These are phyloP conservation scores for Colletotrichum musae DNA, from an alignment of 2,329 filamentous ascomycete genomes.

Conservation along the genomic window DNA sequence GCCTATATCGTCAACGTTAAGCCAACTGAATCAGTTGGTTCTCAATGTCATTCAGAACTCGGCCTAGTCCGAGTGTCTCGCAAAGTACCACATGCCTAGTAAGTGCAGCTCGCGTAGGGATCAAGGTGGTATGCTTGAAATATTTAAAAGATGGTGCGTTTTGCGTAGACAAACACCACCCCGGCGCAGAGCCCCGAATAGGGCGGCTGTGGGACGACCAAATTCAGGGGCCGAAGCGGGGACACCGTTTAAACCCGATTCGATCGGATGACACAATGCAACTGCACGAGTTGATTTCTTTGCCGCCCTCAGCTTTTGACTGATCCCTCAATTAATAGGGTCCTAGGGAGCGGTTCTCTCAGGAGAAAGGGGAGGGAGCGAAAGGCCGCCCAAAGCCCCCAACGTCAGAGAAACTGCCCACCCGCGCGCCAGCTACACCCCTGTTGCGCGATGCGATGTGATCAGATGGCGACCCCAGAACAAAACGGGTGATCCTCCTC, in stretches of 20 bases:
- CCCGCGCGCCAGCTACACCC: conserved; percentile 20
- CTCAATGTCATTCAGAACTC: too few relatives aligned
- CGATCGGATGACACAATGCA: conserved; percentile 21
- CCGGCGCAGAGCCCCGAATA: conserved; percentile 7
- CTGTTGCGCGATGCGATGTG: not conserved
- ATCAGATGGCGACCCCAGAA: conserved; percentile 3
- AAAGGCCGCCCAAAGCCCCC: conserved; percentile 2
- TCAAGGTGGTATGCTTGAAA: conserved; percentile 31
- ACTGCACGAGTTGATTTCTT: conserved; percentile 20
- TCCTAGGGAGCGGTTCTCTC: not conserved
- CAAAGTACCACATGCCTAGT: not conserved
- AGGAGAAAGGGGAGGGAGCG: conserved; percentile 3
- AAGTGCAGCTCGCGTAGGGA: conserved; percentile 1
- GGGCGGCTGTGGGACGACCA: not conserved
- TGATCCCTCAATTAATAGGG: too few relatives aligned
- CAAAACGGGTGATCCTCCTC: conserved; percentile 25
- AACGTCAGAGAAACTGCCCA: not conserved
- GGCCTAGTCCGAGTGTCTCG: not conserved
- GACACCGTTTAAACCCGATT: conserved; percentile 14
- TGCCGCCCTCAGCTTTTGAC: not conserved
- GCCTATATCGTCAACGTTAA: too few relatives aligned
- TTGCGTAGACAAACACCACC: conserved; percentile 21
- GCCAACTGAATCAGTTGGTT: too few relatives aligned
- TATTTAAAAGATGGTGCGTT: conserved; percentile 21
- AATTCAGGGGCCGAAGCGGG: conserved; percentile 29